These are phyloP conservation scores for Leptodontidium sp. DNA, from an alignment of 2,329 filamentous ascomycete species.

Conservation along the genomic window DNA sequence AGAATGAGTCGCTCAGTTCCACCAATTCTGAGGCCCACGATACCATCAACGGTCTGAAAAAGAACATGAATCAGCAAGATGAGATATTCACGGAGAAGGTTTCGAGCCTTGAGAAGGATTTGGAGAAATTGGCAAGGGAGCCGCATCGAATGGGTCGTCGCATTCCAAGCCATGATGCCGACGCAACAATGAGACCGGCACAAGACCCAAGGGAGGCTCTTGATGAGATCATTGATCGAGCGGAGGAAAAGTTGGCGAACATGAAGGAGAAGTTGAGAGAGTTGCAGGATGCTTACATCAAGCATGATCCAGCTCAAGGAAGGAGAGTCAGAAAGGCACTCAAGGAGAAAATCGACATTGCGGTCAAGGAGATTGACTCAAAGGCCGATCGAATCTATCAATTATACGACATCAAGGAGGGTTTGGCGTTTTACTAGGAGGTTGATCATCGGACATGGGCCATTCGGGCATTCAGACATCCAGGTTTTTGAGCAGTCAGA, in stretches of 20 bases:
- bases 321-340: conserved; percentile 13
- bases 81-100: conserved; percentile 12
- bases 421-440: conserved; percentile 1
- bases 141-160: not conserved
- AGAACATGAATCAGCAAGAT: conserved; percentile 1
- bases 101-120: conserved; percentile 1
- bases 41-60: conserved; percentile 1
- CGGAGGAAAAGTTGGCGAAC: conserved; percentile 7
- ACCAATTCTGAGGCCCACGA: conserved; percentile 14
- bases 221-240: conserved; percentile 22
- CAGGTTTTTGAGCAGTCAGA: not conserved
- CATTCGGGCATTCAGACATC: not conserved
- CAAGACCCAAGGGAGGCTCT: conserved; percentile 16
- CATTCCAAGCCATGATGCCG: conserved; percentile 1
- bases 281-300: conserved; percentile 1
- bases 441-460: not conserved
- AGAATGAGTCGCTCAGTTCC: not conserved
- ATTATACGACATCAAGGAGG: conserved; percentile 73
- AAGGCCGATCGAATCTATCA: conserved; percentile 84
- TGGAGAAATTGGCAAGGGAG: not conserved
- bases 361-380: conserved; percentile 61
- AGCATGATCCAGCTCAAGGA: conserved; percentile 10
- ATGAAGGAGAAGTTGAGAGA: conserved; percentile 9
- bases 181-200: conserved; percentile 9
- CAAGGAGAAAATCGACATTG: conserved; percentile 13